A percentile compares a stretch with the other conserved stretches of the same genome.
Conservation (phyloP, 2,329 filamentous ascomycete species). For the Podosphaera xanthii region DNA sequence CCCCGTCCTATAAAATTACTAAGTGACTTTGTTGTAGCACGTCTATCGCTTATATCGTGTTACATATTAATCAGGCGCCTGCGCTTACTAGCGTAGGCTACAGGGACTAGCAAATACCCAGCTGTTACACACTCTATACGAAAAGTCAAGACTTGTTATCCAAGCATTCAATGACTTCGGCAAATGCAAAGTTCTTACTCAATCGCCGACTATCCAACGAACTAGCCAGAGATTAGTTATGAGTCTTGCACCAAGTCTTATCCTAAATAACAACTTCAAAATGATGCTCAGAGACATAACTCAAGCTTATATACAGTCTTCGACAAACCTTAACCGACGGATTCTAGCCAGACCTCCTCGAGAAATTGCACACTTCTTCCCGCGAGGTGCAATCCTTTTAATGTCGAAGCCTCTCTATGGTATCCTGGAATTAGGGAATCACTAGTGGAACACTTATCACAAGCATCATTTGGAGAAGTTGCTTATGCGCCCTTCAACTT, state of each 20-base stretch:
- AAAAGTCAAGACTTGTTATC: neutral
- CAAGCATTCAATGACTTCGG: neutral
- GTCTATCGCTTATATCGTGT: too few relatives aligned
- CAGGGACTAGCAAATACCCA: too few relatives aligned
- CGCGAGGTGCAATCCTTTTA: neutral
- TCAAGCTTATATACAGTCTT: neutral
- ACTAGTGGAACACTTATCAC: neutral
- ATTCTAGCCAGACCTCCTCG: neutral
- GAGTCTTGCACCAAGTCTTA: neutral
- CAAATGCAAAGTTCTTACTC: neutral
- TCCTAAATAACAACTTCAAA: neutral
- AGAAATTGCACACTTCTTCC: neutral
- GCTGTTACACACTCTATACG: too few relatives aligned
- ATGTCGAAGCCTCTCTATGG: neutral
- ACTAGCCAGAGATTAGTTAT: neutral
- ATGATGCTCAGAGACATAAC: neutral
- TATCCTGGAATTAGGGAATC: neutral
- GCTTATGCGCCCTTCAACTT: neutral
- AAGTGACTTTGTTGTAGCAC: too few relatives aligned
- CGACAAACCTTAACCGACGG: neutral
- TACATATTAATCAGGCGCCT: too few relatives aligned
- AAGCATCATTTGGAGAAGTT: conserved; percentile 1
- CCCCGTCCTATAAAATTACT: too few relatives aligned
- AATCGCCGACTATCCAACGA: neutral
- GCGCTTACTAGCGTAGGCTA: too few relatives aligned